Evolutionary conservation across 1,284 basidiomycete genomes (phyloP).

Genomic region (Melampsora medusae): DNA sequence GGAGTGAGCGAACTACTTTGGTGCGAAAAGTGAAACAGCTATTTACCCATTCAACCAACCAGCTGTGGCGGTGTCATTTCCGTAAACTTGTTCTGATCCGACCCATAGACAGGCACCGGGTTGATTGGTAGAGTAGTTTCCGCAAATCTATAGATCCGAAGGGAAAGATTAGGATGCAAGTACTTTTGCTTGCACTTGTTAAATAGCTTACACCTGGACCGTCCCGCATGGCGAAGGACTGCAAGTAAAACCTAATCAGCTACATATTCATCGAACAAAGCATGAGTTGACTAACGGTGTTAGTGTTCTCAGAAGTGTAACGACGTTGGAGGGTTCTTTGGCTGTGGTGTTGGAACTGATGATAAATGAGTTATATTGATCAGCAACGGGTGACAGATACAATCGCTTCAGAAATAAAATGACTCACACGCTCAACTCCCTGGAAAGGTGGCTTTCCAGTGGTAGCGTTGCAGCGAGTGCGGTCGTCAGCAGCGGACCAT

Average conservation of each 20-base stretch:
- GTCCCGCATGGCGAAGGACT: neutral
- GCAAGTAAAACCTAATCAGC: too few species aligned
- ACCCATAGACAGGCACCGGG: conserved; percentile 22
- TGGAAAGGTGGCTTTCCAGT: neutral
- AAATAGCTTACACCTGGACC: neutral
- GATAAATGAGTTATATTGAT: too few species aligned
- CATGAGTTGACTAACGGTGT: neutral
- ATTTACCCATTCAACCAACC: neutral
- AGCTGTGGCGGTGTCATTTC: neutral
- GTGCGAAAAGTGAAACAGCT: neutral
- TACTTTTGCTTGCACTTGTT: neutral
- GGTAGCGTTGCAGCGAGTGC: neutral
- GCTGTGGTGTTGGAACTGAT: too few species aligned
- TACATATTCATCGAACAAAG: too few species aligned
- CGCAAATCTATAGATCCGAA: conserved; percentile 1
- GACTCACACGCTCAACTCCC: neutral
- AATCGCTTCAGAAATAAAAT: too few species aligned
- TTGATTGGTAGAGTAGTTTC: neutral
- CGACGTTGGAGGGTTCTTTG: neutral
- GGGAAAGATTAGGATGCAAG: neutral
- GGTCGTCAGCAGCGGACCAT: neutral
- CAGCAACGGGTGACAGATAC: too few species aligned
- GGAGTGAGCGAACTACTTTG: neutral
- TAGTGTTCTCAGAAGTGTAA: neutral
- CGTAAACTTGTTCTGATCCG: conserved; percentile 6